Percentiles rank a stretch among this genome's conserved stretches.
These are phyloP conservation scores for Tagetes patula DNA, from an alignment of 129 eudicot genomes.

Conservation along the genomic window DNA sequence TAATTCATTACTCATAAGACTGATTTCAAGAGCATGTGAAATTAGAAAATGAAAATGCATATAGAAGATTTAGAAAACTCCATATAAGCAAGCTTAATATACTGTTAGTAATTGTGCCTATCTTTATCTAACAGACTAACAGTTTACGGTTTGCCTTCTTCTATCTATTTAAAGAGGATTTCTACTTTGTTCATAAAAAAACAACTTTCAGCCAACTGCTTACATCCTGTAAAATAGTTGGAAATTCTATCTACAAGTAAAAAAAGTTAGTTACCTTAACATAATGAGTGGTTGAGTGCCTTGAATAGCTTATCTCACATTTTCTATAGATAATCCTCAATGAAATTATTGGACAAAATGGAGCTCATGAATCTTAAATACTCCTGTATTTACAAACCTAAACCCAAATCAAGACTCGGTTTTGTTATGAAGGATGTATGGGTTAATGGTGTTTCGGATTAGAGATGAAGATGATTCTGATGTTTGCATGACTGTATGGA, in stretches of 20 bases:
- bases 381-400: constrained; percentile 6
- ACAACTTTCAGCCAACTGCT: background rate
- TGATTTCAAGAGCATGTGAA: constrained; percentile 10
- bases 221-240: background rate
- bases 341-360: background rate
- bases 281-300: background rate
- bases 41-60: background rate
- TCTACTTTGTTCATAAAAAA: background rate
- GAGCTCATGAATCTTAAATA: background rate
- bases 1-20: background rate
- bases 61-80: background rate
- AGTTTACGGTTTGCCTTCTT: background rate
- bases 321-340: background rate
- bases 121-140: background rate
- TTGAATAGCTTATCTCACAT: background rate
- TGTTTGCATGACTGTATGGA: no score
- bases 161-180: background rate
- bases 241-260: background rate
- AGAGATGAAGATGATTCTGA: no score
- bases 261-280: background rate
- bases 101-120: background rate
- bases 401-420: background rate
- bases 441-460: no score
- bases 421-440: background rate
- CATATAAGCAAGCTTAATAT: background rate